phyloP scores from a whole-genome alignment of 495 filamentous ascomycete genomes.

The Aspergillus taichungensis region DNA sequence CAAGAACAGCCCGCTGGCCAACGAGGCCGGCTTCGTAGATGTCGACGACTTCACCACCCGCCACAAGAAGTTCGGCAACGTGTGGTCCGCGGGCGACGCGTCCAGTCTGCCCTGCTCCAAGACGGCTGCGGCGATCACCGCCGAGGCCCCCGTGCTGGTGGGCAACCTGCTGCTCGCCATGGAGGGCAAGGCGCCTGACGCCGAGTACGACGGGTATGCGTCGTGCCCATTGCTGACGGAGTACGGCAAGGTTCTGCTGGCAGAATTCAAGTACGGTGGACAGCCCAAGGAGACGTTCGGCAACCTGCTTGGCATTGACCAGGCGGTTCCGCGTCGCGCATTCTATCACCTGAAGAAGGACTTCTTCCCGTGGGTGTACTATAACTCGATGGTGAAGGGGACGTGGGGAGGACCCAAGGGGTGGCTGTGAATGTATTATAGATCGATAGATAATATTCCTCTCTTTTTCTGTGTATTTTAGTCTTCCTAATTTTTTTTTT shows the following conservation, averaged over 20 bases:
- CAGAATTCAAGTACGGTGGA: conserved; percentile 67
- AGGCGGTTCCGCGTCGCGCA: conserved; percentile 42
- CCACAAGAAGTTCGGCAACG: conserved; percentile 55
- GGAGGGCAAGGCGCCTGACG: conserved; percentile 45
- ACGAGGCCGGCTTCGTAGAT: conserved; percentile 55
- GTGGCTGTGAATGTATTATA: conserved; percentile 14
- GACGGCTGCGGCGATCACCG: conserved; percentile 57
- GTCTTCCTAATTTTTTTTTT: too few species aligned
- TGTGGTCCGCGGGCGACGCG: conserved; percentile 63
- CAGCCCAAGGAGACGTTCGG: conserved; percentile 62
- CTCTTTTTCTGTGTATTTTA: too few species aligned
- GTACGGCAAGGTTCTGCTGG: conserved; percentile 58
- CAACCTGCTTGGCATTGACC: conserved; percentile 46
- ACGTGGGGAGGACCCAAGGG: conserved; percentile 56
- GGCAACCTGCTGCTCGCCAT: conserved; percentile 43
- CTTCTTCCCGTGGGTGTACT: conserved; percentile 63
- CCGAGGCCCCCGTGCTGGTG: conserved; percentile 53
- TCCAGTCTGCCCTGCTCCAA: conserved; percentile 59
- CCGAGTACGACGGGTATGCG: conserved; percentile 57
- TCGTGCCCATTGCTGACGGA: conserved; percentile 60
- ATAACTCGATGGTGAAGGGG: conserved; percentile 49
- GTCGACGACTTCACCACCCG: conserved; percentile 51
- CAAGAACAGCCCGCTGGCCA: conserved; percentile 47
- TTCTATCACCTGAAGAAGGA: conserved; percentile 66
- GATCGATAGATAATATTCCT: too few species aligned